Evolutionary conservation across 2,329 filamentous ascomycete species (phyloP), one percentile per base, ranked within the genome.

Genomic region (Apiospora kogelbergensis): DNA sequence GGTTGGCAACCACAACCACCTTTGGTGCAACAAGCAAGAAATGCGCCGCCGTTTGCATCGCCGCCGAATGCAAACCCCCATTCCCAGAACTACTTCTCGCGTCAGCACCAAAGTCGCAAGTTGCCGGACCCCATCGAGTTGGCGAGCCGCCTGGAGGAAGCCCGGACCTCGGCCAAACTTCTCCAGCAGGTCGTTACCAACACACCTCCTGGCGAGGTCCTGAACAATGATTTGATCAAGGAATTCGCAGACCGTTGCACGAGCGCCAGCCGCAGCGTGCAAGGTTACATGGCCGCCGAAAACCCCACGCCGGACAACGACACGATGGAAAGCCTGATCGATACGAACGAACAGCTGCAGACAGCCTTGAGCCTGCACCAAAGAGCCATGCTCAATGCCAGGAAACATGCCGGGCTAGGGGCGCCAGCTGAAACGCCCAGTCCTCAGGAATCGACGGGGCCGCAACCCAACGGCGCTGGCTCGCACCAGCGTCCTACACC

Each of bases 181-280:
- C 88, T 99, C n/a, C 88, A 93, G 67, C 95, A 99, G 80, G 91
- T 98, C 7, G 90, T 97, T 22, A 93, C 95, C 80, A 95, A 93
- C 69, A 97, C 95, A 0, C 89, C 94, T 0, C 85, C 91, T 0
- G 82, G 86, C 17, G 94, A 97, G 77, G 84, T 98, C 30, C 85
- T 94, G 24, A 81, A 85, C 67, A 95, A 97, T 76, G 95, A 98
- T n/a, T 86, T 99, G 67, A 90, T 98, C 78, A 92, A 91, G 77
- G 96, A 99, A 81, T 98, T 99, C 78, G 89, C 91, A 64, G 91
- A 96, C 74, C 91, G 96, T 30, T 98, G 95, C 77, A 89, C 91
- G 72, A 88, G 89, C 68, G 95, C 95, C 5, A 91, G 93, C 67
- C 88, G 91, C 67, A 93, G 92, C 76, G 90, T 98, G 74, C 94